phyloP scores from a whole-genome alignment of 495 filamentous ascomycete species.

The Achaetomiella virescens region DNA sequence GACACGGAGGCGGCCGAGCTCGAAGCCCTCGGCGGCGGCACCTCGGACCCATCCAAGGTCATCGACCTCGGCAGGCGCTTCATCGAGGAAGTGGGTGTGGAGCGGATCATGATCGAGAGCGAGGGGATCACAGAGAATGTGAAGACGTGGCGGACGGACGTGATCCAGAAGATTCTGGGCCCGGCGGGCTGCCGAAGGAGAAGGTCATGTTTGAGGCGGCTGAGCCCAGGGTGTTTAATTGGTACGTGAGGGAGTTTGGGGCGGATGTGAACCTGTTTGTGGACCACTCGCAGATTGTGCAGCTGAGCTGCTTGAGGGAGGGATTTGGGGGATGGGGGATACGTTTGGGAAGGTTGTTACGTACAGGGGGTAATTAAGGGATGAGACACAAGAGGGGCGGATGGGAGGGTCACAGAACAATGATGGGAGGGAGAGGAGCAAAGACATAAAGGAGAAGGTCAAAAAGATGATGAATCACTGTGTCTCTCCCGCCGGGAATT shows the following conservation, averaged over 20 bases:
- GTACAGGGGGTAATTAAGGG: conserved; percentile 26
- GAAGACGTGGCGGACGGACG: conserved; percentile 50
- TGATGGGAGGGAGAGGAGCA: too few relatives aligned
- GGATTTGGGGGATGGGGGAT: conserved; percentile 51
- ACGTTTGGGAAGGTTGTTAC: conserved; percentile 55
- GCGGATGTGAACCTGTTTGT: conserved; percentile 56
- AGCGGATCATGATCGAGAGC: conserved; percentile 57
- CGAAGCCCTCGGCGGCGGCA: conserved; percentile 38
- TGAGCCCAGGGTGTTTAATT: conserved; percentile 52
- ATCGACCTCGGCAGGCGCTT: conserved; percentile 47
- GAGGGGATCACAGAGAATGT: conserved; percentile 59
- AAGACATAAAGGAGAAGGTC: background rate
- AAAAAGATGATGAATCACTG: background rate
- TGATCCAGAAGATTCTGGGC: conserved; percentile 48
- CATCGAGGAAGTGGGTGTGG: conserved; percentile 46
- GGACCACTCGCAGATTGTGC: conserved; percentile 56
- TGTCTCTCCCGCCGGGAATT: background rate
- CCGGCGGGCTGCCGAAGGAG: conserved; percentile 44
- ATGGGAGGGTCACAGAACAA: too few relatives aligned
- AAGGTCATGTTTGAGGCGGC: conserved; percentile 59
- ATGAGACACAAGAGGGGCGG: background rate
- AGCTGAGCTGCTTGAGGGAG: conserved; percentile 46
- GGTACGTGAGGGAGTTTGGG: conserved; percentile 53
- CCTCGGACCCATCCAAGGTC: conserved; percentile 47
- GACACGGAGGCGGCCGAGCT: conserved; percentile 47